Conservation (phyloP, 2,329 filamentous ascomycete species). For the Chlorencoelia australis region DNA sequence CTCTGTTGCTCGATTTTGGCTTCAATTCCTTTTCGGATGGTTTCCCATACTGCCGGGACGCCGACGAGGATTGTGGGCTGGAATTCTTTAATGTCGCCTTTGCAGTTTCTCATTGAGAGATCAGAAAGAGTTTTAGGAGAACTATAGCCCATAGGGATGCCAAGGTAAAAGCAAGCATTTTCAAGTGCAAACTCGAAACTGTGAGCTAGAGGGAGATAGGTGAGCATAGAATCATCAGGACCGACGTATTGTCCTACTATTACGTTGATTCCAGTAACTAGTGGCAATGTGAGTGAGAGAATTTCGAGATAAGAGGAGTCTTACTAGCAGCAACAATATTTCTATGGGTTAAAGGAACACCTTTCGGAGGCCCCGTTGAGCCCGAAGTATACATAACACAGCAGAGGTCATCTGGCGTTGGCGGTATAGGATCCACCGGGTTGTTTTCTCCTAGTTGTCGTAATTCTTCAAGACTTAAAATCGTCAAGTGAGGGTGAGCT, state of each 20-base stretch:
- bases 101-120: constrained; percentile 74
- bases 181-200: constrained; percentile 96
- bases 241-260: constrained; percentile 72
- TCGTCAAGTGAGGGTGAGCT: constrained; percentile 43
- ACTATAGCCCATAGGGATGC: constrained; percentile 87
- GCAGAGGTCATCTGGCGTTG: constrained; percentile 66
- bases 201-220: constrained; percentile 89
- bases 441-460: constrained; percentile 45
- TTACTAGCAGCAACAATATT: constrained; percentile 71
- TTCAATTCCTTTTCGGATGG: constrained; percentile 88
- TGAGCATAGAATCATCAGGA: constrained; percentile 68
- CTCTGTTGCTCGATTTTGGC: constrained; percentile 54
- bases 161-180: constrained; percentile 80
- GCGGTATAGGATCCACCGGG: constrained; percentile 59
- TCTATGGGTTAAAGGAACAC: constrained; percentile 75
- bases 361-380: constrained; percentile 82
- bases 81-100: constrained; percentile 89
- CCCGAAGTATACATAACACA: constrained; percentile 86
- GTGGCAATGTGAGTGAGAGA: constrained; percentile 8
- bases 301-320: constrained; percentile 17
- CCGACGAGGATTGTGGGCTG: constrained; percentile 83
- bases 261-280: constrained; percentile 69
- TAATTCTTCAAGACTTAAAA: constrained; percentile 45
- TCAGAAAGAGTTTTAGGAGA: constrained; percentile 85
- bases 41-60: constrained; percentile 95